These are phyloP conservation scores for Rhipidocladum racemiflorum DNA, from an alignment of 176 grass and related monocot species.

Conservation along the genomic window DNA sequence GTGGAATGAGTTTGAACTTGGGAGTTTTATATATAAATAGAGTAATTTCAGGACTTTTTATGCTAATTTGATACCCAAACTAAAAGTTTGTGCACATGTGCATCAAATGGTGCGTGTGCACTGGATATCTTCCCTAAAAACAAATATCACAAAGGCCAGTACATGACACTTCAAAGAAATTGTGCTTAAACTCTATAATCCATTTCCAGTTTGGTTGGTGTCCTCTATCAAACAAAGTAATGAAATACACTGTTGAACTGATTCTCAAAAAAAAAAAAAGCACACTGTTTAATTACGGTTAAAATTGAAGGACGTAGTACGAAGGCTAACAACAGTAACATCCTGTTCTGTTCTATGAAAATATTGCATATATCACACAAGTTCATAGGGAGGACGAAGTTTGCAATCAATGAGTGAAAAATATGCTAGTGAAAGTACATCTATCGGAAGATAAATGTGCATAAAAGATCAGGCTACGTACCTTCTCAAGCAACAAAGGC, in stretches of 20 bases:
- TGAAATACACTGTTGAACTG: not conserved
- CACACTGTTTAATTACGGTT: not conserved
- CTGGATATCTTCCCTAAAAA: not conserved
- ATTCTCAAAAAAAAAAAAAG: not conserved
- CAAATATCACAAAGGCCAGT: not conserved
- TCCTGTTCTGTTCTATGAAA: not conserved
- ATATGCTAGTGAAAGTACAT: not conserved
- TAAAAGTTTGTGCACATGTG: too few species aligned
- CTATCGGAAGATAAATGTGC: not conserved
- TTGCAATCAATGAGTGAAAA: not conserved
- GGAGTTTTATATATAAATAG: too few species aligned
- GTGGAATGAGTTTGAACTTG: too few species aligned
- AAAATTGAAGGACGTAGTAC: not conserved
- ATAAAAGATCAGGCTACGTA: not conserved
- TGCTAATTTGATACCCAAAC: too few species aligned
- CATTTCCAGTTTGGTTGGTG: not conserved
- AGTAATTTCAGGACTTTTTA: too few species aligned
- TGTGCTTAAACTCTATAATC: not conserved
- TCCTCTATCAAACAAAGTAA: not conserved
- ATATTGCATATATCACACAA: not conserved
- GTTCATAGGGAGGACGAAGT: not conserved
- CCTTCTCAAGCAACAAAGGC: slow-evolving; percentile 2
- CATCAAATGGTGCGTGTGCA: too few species aligned
- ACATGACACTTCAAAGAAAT: not conserved
- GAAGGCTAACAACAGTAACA: not conserved